phyloP scores from a whole-genome alignment of 768 basidiomycete genomes.

The Lactarius pseudohatsudake region DNA sequence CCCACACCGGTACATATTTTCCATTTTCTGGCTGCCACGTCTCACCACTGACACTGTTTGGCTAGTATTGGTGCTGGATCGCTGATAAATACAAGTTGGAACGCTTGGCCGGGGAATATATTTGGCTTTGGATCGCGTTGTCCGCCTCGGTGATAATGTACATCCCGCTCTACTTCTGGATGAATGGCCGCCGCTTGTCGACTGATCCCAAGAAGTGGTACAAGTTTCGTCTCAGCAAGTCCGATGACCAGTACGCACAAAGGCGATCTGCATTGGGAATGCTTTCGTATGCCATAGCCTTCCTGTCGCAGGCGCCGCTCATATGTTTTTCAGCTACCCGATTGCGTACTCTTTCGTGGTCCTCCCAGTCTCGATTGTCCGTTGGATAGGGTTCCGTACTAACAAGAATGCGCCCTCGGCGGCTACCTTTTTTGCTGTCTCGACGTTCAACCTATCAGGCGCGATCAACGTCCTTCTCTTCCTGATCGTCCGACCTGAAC shows the following conservation, averaged over 20 bases:
- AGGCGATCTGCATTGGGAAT: conserved; percentile 11
- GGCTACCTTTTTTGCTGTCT: conserved; percentile 37
- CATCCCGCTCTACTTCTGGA: conserved; percentile 40
- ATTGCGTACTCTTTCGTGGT: conserved; percentile 41
- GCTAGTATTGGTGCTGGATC: conserved; percentile 46
- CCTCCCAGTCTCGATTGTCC: conserved; percentile 42
- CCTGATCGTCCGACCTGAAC: conserved; percentile 39
- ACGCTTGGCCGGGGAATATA: conserved; percentile 43
- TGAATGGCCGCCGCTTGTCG: conserved; percentile 38
- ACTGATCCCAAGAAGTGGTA: conserved; percentile 38
- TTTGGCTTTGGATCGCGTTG: conserved; percentile 47
- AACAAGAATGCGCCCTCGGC: conserved; percentile 32
- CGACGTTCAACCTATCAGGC: conserved; percentile 42
- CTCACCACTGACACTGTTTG: neutral
- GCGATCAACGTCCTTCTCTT: conserved; percentile 44
- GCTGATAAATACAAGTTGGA: conserved; percentile 34
- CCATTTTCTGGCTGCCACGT: neutral
- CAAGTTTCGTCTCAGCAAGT: conserved; percentile 32
- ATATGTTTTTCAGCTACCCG: conserved; percentile 37
- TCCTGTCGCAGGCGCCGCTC: neutral
- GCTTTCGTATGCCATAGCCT: conserved; percentile 32
- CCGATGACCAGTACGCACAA: conserved; percentile 5
- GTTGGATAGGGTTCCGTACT: conserved; percentile 34
- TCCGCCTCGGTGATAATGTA: conserved; percentile 38
- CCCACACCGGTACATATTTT: conserved; percentile 39